These are phyloP conservation scores for Oryza nivara DNA, from an alignment of 176 grass and related monocot genomes.

Conservation along the genomic window DNA sequence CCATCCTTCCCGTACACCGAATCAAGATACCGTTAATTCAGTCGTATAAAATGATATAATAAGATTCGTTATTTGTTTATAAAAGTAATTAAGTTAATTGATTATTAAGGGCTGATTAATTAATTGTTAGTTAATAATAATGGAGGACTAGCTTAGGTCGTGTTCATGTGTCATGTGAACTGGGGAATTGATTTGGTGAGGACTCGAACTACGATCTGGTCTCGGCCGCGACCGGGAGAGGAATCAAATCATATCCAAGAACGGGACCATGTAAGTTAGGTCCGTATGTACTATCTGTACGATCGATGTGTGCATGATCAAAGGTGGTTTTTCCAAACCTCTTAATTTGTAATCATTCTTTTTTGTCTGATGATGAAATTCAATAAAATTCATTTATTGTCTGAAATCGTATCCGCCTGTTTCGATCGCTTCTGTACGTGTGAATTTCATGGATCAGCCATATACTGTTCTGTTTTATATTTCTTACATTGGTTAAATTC, in stretches of 20 bases:
- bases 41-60: not conserved
- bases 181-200: conserved; percentile 28
- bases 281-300: conserved; percentile 3
- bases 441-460: not conserved
- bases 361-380: not conserved
- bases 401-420: not conserved
- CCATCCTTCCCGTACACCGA: too few species aligned
- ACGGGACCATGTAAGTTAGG: conserved; percentile 34
- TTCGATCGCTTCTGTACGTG: not conserved
- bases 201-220: conserved; percentile 32
- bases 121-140: not conserved
- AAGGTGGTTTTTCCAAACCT: not conserved
- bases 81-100: not conserved
- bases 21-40: not conserved
- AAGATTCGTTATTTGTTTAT: conserved; percentile 57
- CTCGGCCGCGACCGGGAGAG: not conserved
- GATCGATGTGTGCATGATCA: not conserved
- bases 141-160: conserved; percentile 38
- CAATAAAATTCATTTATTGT: not conserved
- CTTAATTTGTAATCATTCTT: not conserved
- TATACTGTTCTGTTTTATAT: not conserved
- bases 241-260: not conserved
- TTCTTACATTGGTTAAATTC: not conserved
- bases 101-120: not conserved
- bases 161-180: conserved; percentile 49